Conservation (phyloP, 2,329 filamentous ascomycete genomes). For the Aphanoascus verrucosus region DNA sequence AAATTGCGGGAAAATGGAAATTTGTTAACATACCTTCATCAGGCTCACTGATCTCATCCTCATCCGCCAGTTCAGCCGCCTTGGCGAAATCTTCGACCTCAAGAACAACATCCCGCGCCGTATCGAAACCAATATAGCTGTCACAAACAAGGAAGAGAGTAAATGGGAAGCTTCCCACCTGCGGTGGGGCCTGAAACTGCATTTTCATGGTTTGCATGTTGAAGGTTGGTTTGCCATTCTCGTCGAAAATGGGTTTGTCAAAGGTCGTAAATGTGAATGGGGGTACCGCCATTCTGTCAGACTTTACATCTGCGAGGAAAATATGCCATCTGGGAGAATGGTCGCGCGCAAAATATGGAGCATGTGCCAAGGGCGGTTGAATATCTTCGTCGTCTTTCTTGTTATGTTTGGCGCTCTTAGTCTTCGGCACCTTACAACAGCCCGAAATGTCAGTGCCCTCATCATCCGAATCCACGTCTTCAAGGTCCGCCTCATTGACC, state of each 20-base stretch:
- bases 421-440: constrained; percentile 58
- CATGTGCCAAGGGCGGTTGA: constrained; percentile 74
- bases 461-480: constrained; percentile 86
- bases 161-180: constrained; percentile 87
- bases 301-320: constrained; percentile 87
- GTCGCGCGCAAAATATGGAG: constrained; percentile 81
- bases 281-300: constrained; percentile 90
- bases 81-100: constrained; percentile 82
- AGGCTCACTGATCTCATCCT: constrained; percentile 95
- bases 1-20: background rate
- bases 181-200: constrained; percentile 88
- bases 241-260: constrained; percentile 75
- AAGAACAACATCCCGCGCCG: constrained; percentile 79
- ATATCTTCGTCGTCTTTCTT: constrained; percentile 45
- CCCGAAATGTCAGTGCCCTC: constrained; percentile 79
- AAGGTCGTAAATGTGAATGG: constrained; percentile 93
- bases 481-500: constrained; percentile 66
- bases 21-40: constrained; percentile 68
- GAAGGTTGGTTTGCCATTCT: constrained; percentile 75
- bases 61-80: constrained; percentile 65
- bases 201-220: constrained; percentile 94
- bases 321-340: constrained; percentile 87
- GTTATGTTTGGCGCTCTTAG: constrained; percentile 48
- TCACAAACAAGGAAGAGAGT: constrained; percentile 90
- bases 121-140: constrained; percentile 89